A percentile compares a stretch with the other conserved stretches of the same genome.
Conservation (phyloP, 2,329 filamentous ascomycete species). For the Calonectria henricotiae region DNA sequence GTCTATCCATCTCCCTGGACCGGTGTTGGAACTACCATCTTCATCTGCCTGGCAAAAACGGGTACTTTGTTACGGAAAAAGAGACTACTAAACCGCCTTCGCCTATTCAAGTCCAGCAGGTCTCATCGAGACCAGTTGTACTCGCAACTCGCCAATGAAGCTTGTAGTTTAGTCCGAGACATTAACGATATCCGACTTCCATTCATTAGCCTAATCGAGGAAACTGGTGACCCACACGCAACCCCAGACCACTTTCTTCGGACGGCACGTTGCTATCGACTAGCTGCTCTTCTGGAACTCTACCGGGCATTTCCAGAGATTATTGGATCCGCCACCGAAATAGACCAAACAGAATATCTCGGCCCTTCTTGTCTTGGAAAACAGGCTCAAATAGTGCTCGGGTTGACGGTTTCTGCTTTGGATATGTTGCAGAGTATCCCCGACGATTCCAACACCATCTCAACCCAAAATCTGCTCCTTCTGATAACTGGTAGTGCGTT, state of each 20-base stretch:
- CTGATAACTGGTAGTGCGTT: constrained; percentile 38
- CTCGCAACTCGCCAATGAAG: constrained; percentile 29
- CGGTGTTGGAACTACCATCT: constrained; percentile 32
- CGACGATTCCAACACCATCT: constrained; percentile 30
- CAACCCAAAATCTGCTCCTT: constrained; percentile 36
- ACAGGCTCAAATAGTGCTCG: constrained; percentile 4
- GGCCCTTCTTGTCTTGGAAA: background rate
- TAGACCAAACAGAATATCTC: background rate
- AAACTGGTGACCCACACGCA: constrained; percentile 30
- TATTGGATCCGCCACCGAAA: background rate
- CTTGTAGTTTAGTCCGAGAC: constrained; percentile 17
- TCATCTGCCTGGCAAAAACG: constrained; percentile 33
- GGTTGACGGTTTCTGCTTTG: constrained; percentile 25
- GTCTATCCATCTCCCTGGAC: constrained; percentile 41
- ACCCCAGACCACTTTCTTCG: constrained; percentile 27
- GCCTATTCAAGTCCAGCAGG: constrained; percentile 26
- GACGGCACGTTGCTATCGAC: constrained; percentile 33
- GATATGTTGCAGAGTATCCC: constrained; percentile 28
- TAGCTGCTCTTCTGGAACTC: constrained; percentile 35
- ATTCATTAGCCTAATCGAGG: constrained; percentile 30
- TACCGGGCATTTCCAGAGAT: constrained; percentile 38
- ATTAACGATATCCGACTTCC: constrained; percentile 28
- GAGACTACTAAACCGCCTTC: constrained; percentile 12
- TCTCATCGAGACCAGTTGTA: constrained; percentile 8
- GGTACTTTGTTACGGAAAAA: constrained; percentile 33